Conservation (phyloP, 2,329 filamentous ascomycete species). For the Aspergillus brasiliensis region DNA sequence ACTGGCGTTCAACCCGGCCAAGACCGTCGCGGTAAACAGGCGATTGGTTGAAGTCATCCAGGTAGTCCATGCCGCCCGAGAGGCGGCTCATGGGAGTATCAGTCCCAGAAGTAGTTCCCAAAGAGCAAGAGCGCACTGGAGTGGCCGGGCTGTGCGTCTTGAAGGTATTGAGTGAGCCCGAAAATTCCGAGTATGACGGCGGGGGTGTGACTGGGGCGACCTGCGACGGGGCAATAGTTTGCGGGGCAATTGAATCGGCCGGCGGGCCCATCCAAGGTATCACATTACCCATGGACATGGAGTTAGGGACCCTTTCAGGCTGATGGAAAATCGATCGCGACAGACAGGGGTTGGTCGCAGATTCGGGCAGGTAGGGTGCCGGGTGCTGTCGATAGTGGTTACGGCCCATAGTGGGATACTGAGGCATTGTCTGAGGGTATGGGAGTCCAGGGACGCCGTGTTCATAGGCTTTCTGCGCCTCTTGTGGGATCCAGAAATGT, state of each 20-base stretch:
- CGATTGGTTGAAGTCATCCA: constrained; percentile 38
- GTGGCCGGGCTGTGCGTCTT: constrained; percentile 42
- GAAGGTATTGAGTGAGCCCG: constrained; percentile 35
- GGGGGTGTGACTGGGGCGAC: constrained; percentile 40
- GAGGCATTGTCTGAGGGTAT: constrained; percentile 37
- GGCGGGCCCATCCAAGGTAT: constrained; percentile 37
- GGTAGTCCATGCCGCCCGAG: constrained; percentile 38
- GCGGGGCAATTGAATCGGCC: constrained; percentile 35
- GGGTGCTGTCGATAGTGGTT: constrained; percentile 38
- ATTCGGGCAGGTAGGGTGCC: constrained; percentile 39
- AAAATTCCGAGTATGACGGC: constrained; percentile 41
- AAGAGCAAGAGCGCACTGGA: constrained; percentile 37
- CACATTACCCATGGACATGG: constrained; percentile 42
- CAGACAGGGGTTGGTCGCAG: constrained; percentile 41
- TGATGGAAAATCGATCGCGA: constrained; percentile 44
- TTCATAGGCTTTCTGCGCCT: constrained; percentile 40
- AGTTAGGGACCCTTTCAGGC: constrained; percentile 36
- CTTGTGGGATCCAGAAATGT: constrained; percentile 41
- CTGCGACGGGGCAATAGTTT: constrained; percentile 41
- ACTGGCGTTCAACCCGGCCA: constrained; percentile 33
- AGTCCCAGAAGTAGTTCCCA: constrained; percentile 37
- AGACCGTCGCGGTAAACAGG: constrained; percentile 36
- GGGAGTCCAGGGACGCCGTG: constrained; percentile 30
- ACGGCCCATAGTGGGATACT: constrained; percentile 39
- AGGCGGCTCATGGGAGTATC: constrained; percentile 40